Conservation (phyloP, 177 flowering plant species). For the Vitis hybrid region DNA sequence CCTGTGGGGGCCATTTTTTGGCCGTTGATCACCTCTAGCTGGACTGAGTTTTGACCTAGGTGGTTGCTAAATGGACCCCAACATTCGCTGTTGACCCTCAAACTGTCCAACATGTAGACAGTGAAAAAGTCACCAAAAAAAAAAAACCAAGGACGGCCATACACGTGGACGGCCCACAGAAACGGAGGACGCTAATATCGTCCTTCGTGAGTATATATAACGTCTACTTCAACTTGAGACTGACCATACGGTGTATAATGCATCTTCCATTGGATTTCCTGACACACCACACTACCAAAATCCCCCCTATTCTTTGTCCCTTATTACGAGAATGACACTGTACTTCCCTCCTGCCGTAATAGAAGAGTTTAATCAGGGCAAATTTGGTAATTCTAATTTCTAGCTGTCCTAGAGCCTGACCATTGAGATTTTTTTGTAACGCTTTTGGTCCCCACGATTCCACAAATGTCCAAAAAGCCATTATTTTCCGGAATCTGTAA, state of each 20-base stretch:
- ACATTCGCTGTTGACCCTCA: conserved; percentile 21
- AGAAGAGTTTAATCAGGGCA: not conserved
- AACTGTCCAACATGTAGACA: conserved; percentile 6
- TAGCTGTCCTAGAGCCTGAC: conserved; percentile 15
- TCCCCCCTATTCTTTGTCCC: conserved; percentile 1
- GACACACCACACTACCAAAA: conserved; percentile 26
- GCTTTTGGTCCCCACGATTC: conserved; percentile 26
- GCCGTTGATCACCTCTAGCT: not conserved
- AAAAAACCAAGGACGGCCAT: not conserved
- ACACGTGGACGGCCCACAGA: conserved; percentile 21
- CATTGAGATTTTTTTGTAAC: conserved; percentile 32
- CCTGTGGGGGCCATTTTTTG: not conserved
- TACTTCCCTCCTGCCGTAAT: conserved; percentile 10
- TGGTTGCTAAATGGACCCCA: conserved; percentile 23
- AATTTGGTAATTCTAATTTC: conserved; percentile 11
- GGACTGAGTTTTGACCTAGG: conserved; percentile 34
- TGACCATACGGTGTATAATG: conserved; percentile 31
- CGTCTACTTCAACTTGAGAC: conserved; percentile 20
- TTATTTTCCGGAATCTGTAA: conserved; percentile 34
- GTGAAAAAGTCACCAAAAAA: conserved; percentile 24
- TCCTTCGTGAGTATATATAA: conserved; percentile 1
- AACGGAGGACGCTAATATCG: conserved; percentile 11
- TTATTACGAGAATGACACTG: conserved; percentile 32
- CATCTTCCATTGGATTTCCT: conserved; percentile 65
- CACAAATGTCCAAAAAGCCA: conserved; percentile 33